A percentile compares a stretch with the other conserved stretches of the same genome.
Conservation (phyloP, 805 yeast genomes). For the Hanseniaspora guilliermondii region DNA sequence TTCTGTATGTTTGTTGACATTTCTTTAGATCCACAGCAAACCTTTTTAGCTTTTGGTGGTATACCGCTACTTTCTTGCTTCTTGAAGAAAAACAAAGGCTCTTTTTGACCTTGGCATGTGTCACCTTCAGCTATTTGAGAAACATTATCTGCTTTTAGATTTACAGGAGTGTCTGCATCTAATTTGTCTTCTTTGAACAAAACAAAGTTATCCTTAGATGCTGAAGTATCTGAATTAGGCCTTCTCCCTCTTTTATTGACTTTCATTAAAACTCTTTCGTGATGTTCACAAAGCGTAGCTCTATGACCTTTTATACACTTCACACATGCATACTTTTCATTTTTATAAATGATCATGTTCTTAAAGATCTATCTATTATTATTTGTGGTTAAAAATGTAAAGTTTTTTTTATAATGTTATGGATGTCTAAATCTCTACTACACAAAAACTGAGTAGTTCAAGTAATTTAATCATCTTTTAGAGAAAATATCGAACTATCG, state of each 20-base stretch:
- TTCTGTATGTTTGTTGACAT: slow-evolving; percentile 20
- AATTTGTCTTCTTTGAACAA: slow-evolving; percentile 10
- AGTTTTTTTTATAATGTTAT: neutral
- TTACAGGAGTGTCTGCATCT: neutral
- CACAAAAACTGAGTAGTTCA: too few relatives aligned
- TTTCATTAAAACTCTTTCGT: slow-evolving; percentile 64
- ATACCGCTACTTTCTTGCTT: neutral
- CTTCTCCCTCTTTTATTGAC: slow-evolving; percentile 90
- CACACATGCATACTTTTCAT: slow-evolving; percentile 69
- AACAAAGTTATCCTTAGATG: slow-evolving; percentile 13
- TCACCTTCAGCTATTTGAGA: neutral
- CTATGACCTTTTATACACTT: slow-evolving; percentile 90
- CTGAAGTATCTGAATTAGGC: slow-evolving; percentile 34
- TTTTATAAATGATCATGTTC: slow-evolving; percentile 63
- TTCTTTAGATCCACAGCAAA: slow-evolving; percentile 20
- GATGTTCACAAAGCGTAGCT: slow-evolving; percentile 75
- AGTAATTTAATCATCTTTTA: too few relatives aligned
- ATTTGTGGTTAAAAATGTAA: neutral
- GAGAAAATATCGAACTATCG: too few relatives aligned
- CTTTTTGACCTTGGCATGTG: slow-evolving; percentile 4
- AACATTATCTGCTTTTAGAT: neutral
- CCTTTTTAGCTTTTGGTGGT: slow-evolving; percentile 20
- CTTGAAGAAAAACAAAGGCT: neutral
- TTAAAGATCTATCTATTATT: neutral
- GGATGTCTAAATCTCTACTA: too few relatives aligned